A percentile compares a stretch with the other conserved stretches of the same genome.
These are phyloP conservation scores for Leptoxyphium fumago DNA, from an alignment of 2,329 filamentous ascomycete species.

Conservation along the genomic window DNA sequence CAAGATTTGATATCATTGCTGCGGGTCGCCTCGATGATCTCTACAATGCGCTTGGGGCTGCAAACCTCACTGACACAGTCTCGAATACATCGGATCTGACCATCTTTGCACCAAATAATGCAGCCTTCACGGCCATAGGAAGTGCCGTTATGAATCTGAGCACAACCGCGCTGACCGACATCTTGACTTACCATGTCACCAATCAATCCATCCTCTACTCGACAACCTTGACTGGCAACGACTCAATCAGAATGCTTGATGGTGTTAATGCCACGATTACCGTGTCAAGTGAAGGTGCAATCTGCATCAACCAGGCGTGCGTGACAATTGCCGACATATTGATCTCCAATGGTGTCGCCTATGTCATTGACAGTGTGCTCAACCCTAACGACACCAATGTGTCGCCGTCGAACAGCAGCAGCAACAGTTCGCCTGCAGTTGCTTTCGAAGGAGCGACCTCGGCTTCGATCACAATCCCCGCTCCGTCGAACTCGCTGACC, in stretches of 20 bases:
- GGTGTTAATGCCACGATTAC: slow-evolving; percentile 27
- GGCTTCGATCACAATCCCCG: background rate
- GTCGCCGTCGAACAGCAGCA: background rate
- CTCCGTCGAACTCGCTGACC: background rate
- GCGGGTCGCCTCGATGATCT: slow-evolving; percentile 25
- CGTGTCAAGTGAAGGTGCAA: slow-evolving; percentile 16
- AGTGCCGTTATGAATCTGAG: slow-evolving; percentile 35
- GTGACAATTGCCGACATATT: slow-evolving; percentile 29
- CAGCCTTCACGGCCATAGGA: slow-evolving; percentile 43
- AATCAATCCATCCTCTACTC: slow-evolving; percentile 41
- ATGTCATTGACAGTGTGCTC: slow-evolving; percentile 44
- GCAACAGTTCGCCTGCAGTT: background rate
- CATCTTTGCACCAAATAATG: slow-evolving; percentile 49
- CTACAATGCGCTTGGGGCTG: slow-evolving; percentile 25
- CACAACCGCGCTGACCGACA: slow-evolving; percentile 31
- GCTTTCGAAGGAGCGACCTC: background rate
- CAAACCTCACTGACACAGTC: slow-evolving; percentile 27
- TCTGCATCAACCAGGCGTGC: slow-evolving; percentile 31
- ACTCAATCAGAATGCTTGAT: slow-evolving; percentile 21
- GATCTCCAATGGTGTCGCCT: slow-evolving; percentile 31
- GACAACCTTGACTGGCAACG: slow-evolving; percentile 26
- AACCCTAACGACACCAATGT: slow-evolving; percentile 28
- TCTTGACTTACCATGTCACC: slow-evolving; percentile 53
- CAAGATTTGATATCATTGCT: slow-evolving; percentile 17
- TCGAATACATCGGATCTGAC: slow-evolving; percentile 37